Conservation (phyloP, 345 rosid species). For the Passiflora organensis region DNA sequence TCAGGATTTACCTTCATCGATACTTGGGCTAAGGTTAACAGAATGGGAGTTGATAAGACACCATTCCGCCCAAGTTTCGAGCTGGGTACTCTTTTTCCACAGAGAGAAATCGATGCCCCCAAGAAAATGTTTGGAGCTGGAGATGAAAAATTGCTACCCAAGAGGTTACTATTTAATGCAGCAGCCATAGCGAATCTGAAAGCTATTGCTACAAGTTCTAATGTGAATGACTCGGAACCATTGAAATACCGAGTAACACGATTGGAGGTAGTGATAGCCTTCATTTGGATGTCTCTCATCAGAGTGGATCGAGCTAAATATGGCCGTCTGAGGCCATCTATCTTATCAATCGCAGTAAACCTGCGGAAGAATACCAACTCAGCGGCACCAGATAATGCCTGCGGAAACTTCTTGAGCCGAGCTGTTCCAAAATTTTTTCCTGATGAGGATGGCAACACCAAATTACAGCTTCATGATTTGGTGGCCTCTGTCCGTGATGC, state of each 20-base stretch:
- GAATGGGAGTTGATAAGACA: neutral
- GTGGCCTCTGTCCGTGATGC: neutral
- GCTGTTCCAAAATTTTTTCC: conserved; percentile 8
- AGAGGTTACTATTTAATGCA: neutral
- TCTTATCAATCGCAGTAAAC: conserved; percentile 9
- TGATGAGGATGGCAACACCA: neutral
- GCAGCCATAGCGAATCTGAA: conserved; percentile 12
- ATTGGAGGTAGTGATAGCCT: conserved; percentile 12
- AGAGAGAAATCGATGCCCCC: neutral
- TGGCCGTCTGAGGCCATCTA: conserved; percentile 7
- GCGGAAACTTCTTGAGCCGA: conserved; percentile 7
- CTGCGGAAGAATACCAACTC: conserved; percentile 11
- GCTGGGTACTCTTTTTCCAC: conserved; percentile 11
- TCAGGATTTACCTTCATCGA: conserved; percentile 7
- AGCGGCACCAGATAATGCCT: neutral
- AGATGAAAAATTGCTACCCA: conserved; percentile 2
- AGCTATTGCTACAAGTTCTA: neutral
- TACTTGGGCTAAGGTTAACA: conserved; percentile 2
- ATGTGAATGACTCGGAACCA: neutral
- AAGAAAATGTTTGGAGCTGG: neutral
- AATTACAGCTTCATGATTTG: neutral
- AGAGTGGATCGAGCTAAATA: neutral
- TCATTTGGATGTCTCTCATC: conserved; percentile 24
- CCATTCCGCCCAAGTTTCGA: conserved; percentile 8
- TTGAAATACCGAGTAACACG: conserved; percentile 12